Percentiles rank a stretch among this genome's conserved stretches.
Conservation (phyloP, 495 filamentous ascomycete genomes). For the Chlorociboria aeruginascens region DNA sequence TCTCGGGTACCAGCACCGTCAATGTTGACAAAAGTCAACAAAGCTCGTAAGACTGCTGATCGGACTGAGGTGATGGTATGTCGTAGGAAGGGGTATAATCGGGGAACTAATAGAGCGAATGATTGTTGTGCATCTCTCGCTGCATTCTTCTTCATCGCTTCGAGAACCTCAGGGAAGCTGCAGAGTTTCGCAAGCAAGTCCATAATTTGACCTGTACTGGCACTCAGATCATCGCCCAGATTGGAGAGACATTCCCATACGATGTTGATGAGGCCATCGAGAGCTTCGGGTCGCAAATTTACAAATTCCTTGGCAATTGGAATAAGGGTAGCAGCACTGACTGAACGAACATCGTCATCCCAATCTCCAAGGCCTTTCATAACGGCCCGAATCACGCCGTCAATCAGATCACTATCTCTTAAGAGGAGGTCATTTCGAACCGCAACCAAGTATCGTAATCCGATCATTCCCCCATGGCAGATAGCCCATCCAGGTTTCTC, state of each 20-base stretch:
- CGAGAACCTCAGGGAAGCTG: conserved; percentile 82
- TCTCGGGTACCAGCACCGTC: conserved; percentile 71
- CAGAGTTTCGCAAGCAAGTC: conserved; percentile 92
- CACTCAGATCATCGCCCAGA: conserved; percentile 88
- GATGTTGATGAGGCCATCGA: conserved; percentile 76
- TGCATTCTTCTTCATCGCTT: conserved; percentile 88
- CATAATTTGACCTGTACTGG: conserved; percentile 96
- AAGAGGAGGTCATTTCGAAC: conserved; percentile 86
- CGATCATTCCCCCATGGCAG: conserved; percentile 96
- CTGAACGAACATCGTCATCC: conserved; percentile 92
- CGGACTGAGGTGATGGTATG: conserved; percentile 96
- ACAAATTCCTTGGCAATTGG: conserved; percentile 94
- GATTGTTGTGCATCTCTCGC: conserved; percentile 70
- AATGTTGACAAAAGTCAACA: conserved; percentile 84
- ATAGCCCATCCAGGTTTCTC: conserved; percentile 76
- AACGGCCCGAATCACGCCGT: conserved; percentile 81
- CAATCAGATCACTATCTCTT: conserved; percentile 70
- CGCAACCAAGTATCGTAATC: conserved; percentile 84
- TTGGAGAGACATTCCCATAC: conserved; percentile 97
- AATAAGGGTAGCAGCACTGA: conserved; percentile 91
- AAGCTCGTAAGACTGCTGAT: conserved; percentile 80
- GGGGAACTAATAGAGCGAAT: conserved; percentile 82
- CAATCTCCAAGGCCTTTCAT: conserved; percentile 86
- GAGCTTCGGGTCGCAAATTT: conserved; percentile 58
- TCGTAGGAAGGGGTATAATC: conserved; percentile 89